Conservation (phyloP, 2,329 filamentous ascomycete genomes). For the Chaetomiaceae sp. region DNA sequence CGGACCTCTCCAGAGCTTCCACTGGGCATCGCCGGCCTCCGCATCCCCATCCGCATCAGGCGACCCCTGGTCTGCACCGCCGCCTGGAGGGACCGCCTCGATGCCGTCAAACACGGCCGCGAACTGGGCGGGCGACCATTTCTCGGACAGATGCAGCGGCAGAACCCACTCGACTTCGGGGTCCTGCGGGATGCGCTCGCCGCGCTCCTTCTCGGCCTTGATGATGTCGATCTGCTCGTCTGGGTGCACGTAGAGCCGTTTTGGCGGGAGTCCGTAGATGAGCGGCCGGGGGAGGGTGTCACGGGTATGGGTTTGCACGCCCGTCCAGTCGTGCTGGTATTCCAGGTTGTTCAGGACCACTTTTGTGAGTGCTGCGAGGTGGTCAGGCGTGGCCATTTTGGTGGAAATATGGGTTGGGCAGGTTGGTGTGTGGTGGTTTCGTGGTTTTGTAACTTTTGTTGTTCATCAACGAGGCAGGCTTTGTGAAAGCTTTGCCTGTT, state of each 20-base stretch:
- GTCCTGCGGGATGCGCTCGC: constrained; percentile 41
- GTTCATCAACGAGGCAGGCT: too few species aligned
- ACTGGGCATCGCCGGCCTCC: constrained; percentile 23
- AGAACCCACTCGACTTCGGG: constrained; percentile 72
- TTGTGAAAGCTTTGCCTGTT: not conserved
- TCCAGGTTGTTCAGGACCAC: constrained; percentile 66
- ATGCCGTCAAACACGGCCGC: constrained; percentile 66
- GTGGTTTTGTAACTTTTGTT: too few species aligned
- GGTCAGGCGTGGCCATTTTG: constrained; percentile 16
- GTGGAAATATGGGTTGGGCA: not conserved
- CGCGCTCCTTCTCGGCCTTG: constrained; percentile 50
- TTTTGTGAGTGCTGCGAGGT: constrained; percentile 43
- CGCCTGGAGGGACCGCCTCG: constrained; percentile 38
- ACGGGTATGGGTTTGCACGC: constrained; percentile 50
- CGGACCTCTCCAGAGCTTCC: constrained; percentile 39
- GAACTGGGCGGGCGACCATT: constrained; percentile 63
- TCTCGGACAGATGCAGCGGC: constrained; percentile 67
- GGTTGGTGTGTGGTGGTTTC: not conserved
- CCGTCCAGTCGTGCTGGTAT: constrained; percentile 71
- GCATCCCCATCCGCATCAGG: constrained; percentile 20
- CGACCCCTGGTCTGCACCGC: constrained; percentile 11
- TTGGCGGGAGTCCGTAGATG: constrained; percentile 67
- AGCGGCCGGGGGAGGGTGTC: constrained; percentile 54
- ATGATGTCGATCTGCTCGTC: constrained; percentile 75
- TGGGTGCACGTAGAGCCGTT: constrained; percentile 70